Percentiles rank a stretch among this genome's conserved stretches.
Evolutionary conservation across 192 early-diverging fungal species (phyloP).

Genomic region (Entomortierella chlamydospora): DNA sequence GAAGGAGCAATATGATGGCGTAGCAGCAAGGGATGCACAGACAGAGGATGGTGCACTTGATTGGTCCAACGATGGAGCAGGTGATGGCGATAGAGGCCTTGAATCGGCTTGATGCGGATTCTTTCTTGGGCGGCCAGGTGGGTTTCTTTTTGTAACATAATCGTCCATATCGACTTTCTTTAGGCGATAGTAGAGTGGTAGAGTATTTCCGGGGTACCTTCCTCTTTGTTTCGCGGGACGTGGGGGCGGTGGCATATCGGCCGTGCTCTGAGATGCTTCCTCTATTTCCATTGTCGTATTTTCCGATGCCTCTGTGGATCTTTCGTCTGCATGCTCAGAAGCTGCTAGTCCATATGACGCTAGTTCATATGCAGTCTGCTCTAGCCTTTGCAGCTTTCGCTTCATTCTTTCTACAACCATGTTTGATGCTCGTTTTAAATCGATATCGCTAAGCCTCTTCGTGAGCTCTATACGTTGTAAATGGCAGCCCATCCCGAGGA

Average conservation of each 20-base stretch:
- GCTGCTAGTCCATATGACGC: too few relatives aligned
- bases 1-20: not conserved
- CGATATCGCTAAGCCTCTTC: not conserved
- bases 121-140: not conserved
- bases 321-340: too few relatives aligned
- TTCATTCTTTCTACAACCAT: too few relatives aligned
- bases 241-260: too few relatives aligned
- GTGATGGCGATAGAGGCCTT: not conserved
- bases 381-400: too few relatives aligned
- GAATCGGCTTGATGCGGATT: not conserved
- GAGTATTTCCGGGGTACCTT: too few relatives aligned
- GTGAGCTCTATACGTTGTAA: slow-evolving; percentile 25
- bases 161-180: not conserved
- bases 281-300: not conserved
- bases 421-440: not conserved
- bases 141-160: not conserved
- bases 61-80: not conserved
- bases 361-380: too few relatives aligned
- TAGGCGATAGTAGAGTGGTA: not conserved
- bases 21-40: not conserved
- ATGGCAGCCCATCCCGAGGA: slow-evolving; percentile 40
- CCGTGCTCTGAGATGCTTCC: not conserved
- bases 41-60: not conserved
- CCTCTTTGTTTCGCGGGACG: too few relatives aligned
- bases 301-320: too few relatives aligned